Base-by-base conservation (phyloP, 2,329 filamentous ascomycete genomes). In the Elsinoe perseae region DNA sequence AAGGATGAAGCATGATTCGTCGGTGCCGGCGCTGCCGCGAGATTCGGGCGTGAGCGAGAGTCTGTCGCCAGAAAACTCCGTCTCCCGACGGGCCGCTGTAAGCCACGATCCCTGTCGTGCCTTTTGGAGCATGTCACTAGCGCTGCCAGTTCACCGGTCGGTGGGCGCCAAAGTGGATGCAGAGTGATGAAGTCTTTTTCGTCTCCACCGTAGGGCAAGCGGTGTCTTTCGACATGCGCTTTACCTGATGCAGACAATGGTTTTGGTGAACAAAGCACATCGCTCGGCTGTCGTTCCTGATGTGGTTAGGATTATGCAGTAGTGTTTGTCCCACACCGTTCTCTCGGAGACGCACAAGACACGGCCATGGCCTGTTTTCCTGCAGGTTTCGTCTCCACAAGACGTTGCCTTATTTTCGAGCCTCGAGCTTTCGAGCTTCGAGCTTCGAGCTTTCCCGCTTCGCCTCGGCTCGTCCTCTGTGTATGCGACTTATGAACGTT, bases 1-100 rank as follows among this genome's bases (percentile, higher is more conserved):
- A 38, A 27, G 20, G 48, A 10, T 16, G 16, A 21, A 38, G 48
- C 48, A 38, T 52, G 30, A 38, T 38, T 52, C 48, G 48, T 52
- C 48, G 28, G 48, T 52, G 48, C 48, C 48, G 48, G 48, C 28
- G 16, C 16, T 52, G 48, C 48, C 48, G 48, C 48, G 48, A 52
- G 48, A 36, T 52, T 52, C 48, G 48, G 48, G 48, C 48, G 48
- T 52, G 48, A 52, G 48, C 48, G 48, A 52, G n/a, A 32, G 44
- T 25, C 23, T 25, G 20, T 44, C n/a, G 40, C 27, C 27, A 28
- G 25, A 32, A 32, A 32, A 30, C 44, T 50, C 48, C 16, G 48
- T 52, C 16, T 52, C 48, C 48, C 48, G 48, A 20, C 48, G 48
- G 48, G 12, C 48, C 48, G 48, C 30, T 32, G 9, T 9, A 16